Percentiles rank a stretch among this genome's conserved stretches.
Conservation (phyloP, 768 basidiomycete species). For the Suillus tomentosus region DNA sequence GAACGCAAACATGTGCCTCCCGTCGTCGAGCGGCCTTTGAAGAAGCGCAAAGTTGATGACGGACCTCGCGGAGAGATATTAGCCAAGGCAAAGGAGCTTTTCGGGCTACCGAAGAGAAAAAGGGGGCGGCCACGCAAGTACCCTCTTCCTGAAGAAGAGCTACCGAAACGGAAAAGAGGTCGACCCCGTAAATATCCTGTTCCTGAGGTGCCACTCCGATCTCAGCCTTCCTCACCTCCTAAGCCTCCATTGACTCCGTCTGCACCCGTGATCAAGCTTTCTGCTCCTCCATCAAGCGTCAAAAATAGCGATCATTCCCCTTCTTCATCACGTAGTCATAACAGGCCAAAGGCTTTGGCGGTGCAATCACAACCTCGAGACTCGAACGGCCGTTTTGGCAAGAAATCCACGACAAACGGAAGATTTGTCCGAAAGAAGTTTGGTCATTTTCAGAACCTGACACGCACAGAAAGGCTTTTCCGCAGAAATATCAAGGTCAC, state of each 20-base stretch:
- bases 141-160: slow-evolving; percentile 29
- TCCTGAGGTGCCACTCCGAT: slow-evolving; percentile 14
- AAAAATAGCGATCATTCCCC: slow-evolving; percentile 26
- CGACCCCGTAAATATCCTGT: slow-evolving; percentile 35
- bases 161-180: slow-evolving; percentile 37
- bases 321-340: slow-evolving; percentile 25
- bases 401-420: slow-evolving; percentile 54
- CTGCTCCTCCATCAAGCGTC: slow-evolving; percentile 20
- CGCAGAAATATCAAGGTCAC: slow-evolving; percentile 43
- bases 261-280: slow-evolving; percentile 17
- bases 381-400: slow-evolving; percentile 67
- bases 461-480: slow-evolving; percentile 43
- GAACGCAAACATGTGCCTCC: slow-evolving; percentile 57
- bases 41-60: slow-evolving; percentile 51
- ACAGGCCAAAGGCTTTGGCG: slow-evolving; percentile 45
- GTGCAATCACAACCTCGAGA: slow-evolving; percentile 60
- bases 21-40: slow-evolving; percentile 43
- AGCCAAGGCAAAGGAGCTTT: slow-evolving; percentile 35
- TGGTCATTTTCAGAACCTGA: slow-evolving; percentile 24
- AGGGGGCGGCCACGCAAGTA: slow-evolving; percentile 38
- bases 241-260: slow-evolving; percentile 17
- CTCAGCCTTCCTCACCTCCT: slow-evolving; percentile 15
- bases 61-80: slow-evolving; percentile 33
- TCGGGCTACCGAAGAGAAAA: slow-evolving; percentile 34
- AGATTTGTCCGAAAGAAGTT: slow-evolving; percentile 42